Percentiles rank a stretch among this genome's conserved stretches.
Evolutionary conservation across 306 rosid species (phyloP).

Genomic region (Cyclanthera cordifolia): DNA sequence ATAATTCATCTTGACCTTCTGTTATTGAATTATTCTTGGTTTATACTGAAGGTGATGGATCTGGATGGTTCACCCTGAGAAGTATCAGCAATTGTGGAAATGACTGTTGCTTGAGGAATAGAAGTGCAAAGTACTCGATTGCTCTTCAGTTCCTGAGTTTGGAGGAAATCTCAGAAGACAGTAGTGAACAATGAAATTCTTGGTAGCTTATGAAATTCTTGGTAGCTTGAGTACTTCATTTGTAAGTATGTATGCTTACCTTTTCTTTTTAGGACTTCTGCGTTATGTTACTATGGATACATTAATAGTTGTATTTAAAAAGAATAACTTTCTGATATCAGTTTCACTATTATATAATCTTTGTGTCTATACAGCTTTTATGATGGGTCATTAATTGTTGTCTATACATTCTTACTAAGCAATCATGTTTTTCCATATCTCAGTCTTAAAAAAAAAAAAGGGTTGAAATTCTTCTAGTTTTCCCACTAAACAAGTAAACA

Average conservation of each 20-base stretch:
- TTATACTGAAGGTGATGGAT: conserved; percentile 43
- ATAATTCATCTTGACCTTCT: background rate
- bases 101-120: conserved; percentile 16
- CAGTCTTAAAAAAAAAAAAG: background rate
- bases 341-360: background rate
- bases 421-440: background rate
- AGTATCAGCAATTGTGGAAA: conserved; percentile 25
- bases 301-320: background rate
- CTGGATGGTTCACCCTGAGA: conserved; percentile 47
- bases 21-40: conserved; percentile 1
- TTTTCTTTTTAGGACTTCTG: background rate
- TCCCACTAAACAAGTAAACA: background rate
- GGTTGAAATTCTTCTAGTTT: background rate
- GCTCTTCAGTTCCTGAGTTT: conserved; percentile 65
- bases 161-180: conserved; percentile 36
- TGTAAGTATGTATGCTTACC: background rate
- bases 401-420: background rate
- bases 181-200: conserved; percentile 9
- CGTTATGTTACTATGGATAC: background rate
- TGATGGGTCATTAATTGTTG: background rate
- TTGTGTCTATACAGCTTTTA: background rate
- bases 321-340: background rate
- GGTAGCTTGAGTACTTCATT: background rate
- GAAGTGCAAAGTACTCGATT: conserved; percentile 58
- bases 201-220: conserved; percentile 8